Percentiles rank a stretch among this genome's conserved stretches.
Conservation (phyloP, 2,329 filamentous ascomycete genomes). For the Talaromyces sp. region DNA sequence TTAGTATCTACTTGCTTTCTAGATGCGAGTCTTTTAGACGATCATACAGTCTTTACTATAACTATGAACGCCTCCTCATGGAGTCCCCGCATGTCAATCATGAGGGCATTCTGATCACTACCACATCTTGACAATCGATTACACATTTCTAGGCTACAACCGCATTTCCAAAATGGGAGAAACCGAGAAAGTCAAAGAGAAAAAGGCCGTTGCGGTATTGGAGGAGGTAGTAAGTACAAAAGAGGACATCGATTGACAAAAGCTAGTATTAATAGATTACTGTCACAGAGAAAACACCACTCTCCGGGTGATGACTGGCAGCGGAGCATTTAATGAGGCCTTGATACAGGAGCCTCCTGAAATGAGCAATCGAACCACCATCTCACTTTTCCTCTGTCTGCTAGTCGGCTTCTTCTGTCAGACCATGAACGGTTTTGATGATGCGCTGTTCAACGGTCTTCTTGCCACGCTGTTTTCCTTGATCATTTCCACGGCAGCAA, state of each 20-base stretch:
- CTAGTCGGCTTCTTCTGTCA: conserved; percentile 43
- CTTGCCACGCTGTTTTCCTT: conserved; percentile 45
- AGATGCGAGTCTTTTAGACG: not conserved
- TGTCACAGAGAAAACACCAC: conserved; percentile 5
- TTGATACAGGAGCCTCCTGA: conserved; percentile 12
- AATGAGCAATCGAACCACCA: conserved; percentile 6
- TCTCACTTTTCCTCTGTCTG: conserved; percentile 9
- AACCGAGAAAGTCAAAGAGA: not conserved
- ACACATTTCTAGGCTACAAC: not conserved
- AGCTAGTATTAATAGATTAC: not conserved
- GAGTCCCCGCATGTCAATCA: not conserved
- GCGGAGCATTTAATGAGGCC: conserved; percentile 13
- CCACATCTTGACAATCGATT: not conserved
- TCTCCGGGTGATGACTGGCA: conserved; percentile 9
- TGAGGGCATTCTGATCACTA: not conserved
- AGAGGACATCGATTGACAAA: too few species aligned
- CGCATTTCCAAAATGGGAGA: not conserved
- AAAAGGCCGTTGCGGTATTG: not conserved
- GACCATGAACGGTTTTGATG: conserved; percentile 58
- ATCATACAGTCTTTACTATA: not conserved
- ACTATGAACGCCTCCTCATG: not conserved
- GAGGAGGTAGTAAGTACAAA: not conserved
- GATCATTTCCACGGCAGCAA: conserved; percentile 41
- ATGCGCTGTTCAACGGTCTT: conserved; percentile 53
- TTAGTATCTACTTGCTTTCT: not conserved